Conservation (phyloP, 306 rosid species). For the Hippophae tibetana region DNA sequence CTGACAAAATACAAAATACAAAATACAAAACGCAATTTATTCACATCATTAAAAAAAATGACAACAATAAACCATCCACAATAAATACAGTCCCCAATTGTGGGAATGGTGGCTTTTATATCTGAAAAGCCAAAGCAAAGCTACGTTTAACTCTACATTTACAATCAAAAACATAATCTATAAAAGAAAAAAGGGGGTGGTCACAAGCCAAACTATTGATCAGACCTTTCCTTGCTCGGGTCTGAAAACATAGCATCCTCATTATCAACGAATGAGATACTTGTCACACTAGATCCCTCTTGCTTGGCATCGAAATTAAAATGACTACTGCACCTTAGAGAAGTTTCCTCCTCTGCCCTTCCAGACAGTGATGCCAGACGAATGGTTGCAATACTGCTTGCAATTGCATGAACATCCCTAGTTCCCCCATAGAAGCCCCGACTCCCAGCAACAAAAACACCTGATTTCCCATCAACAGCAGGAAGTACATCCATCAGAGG, state of each 20-base stretch:
- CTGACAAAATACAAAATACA: no score
- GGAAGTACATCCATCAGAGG: slow-evolving; percentile 58
- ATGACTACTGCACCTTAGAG: slow-evolving; percentile 9
- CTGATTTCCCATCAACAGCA: slow-evolving; percentile 37
- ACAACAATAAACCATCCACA: no score
- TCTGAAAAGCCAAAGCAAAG: no score
- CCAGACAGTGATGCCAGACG: slow-evolving; percentile 69
- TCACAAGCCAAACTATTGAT: slow-evolving; percentile 1
- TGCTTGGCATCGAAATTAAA: slow-evolving; percentile 20
- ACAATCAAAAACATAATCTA: no score
- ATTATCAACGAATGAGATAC: slow-evolving; percentile 31
- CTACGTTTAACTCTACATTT: no score
- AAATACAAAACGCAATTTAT: no score
- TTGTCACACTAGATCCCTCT: slow-evolving; percentile 30
- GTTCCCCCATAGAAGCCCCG: slow-evolving; percentile 67
- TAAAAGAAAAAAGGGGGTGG: neutral
- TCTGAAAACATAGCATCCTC: slow-evolving; percentile 29
- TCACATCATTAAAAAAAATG: no score
- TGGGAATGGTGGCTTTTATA: no score
- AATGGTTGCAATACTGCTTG: slow-evolving; percentile 80
- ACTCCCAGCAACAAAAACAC: slow-evolving; percentile 62
- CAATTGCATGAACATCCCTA: slow-evolving; percentile 52
- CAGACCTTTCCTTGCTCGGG: slow-evolving; percentile 19
- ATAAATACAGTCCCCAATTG: no score
- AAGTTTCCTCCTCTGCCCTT: slow-evolving; percentile 26